Evolutionary conservation across 108 stramenopile genomes (phyloP).

Genomic region (Schizochytrium sp.): DNA sequence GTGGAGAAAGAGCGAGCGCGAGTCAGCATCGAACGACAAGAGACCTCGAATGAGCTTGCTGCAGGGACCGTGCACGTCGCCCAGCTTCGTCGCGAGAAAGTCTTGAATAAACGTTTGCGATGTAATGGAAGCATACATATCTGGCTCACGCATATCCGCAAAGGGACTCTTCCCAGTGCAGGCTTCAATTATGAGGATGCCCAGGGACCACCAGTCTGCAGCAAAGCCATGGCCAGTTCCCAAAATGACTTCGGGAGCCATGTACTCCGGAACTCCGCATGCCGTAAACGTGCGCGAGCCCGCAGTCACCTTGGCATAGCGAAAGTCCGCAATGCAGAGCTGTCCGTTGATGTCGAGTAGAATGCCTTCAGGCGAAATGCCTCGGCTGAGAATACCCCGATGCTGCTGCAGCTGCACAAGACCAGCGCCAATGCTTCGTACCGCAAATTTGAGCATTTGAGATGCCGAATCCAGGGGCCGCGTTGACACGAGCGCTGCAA

Average conservation of each 20-base stretch:
- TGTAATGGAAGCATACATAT: not conserved
- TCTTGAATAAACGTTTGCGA: not conserved
- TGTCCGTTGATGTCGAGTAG: not conserved
- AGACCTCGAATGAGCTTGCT: not conserved
- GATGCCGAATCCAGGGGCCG: not conserved
- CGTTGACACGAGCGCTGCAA: not conserved
- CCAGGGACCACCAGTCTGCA: constrained; percentile 40
- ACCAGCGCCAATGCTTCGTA: not conserved
- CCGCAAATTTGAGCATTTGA: not conserved
- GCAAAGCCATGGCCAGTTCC: constrained; percentile 19
- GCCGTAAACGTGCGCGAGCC: constrained; percentile 3
- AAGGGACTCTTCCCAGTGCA: constrained; percentile 19
- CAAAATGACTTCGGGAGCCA: constrained; percentile 32
- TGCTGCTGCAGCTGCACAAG: constrained; percentile 6
- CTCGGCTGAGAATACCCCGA: not conserved
- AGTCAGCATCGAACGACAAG: not conserved
- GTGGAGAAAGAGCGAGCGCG: not conserved
- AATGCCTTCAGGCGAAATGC: not conserved
- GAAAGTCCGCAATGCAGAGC: not conserved
- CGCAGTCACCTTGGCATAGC: not conserved
- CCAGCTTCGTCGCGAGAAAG: not conserved
- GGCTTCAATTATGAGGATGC: constrained; percentile 21
- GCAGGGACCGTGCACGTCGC: not conserved
- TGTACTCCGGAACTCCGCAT: constrained; percentile 39
- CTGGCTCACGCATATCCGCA: not conserved